Base-by-base conservation (phyloP, 192 early-diverging fungal genomes). In the Mortierella alpina region DNA sequence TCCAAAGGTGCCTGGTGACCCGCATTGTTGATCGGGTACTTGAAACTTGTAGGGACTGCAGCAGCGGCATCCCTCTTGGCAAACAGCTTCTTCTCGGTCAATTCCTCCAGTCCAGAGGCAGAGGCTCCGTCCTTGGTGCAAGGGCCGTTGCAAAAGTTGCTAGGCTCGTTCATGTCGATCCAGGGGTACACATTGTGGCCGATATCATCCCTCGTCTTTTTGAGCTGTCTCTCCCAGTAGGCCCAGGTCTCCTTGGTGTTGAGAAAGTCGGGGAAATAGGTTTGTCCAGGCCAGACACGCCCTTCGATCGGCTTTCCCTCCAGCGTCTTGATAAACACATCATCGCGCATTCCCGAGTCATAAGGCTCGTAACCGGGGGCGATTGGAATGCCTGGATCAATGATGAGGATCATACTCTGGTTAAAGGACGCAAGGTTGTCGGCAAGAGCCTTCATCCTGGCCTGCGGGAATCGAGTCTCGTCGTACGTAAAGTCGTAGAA, bases 81-180 rank as follows among this genome's bases (percentile, higher is more conserved):
- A 31, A 31, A 31, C 31, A 31, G 31, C 31, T 31, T 1, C 31
- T 3, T 31, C 31, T 59, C 31, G 13, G 23, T 6, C 5, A 1
- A 0, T 12, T 50, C 62, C 6, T 10, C 51, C 11, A 11, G 5
- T 11, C 39, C 11, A 3, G 40, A 6, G 13, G 41, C 52, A 44
- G 53, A 15, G 9, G 63, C 41, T 17, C 31, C 50, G 42, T 70
- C 63, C 17, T 70, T 70, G 51, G 55, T 78, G 20, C 90, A 91
- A 31, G 82, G 67, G 9, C 91, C 91, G n/a, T 84, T 81, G 70
- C 91, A 92, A 60, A 92, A 92, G 66, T 82, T 89, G 12, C 85
- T 80, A 2, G 90, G 84, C 71, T 91, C 91, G 75, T 92, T 92
- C 91, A 92, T 92, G 65, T 92, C 91, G 44, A 92, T 89, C 91